Conservation (phyloP, 2,329 filamentous ascomycete species). For the Pseudocercospora pini-densiflorae region DNA sequence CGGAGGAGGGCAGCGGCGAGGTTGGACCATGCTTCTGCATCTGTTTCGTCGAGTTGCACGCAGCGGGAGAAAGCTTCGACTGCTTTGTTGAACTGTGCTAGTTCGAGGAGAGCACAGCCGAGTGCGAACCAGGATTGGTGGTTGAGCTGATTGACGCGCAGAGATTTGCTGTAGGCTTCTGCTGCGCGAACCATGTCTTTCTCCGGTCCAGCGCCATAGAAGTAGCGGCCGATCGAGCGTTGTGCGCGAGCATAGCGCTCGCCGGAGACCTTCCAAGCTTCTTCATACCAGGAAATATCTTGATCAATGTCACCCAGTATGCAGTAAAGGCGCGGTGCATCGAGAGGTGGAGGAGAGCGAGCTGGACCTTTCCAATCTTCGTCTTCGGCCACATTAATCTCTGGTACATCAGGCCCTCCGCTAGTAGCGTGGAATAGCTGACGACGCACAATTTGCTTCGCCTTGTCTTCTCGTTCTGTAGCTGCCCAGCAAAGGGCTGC, state of each 20-base stretch:
- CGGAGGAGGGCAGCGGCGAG: constrained; percentile 78
- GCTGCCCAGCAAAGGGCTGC: constrained; percentile 86
- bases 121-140: constrained; percentile 86
- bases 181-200: constrained; percentile 72
- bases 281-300: constrained; percentile 75
- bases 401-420: constrained; percentile 43
- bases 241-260: constrained; percentile 84
- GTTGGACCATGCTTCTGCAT: constrained; percentile 94
- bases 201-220: constrained; percentile 57
- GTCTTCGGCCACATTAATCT: constrained; percentile 41
- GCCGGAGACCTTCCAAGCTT: constrained; percentile 85
- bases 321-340: constrained; percentile 87
- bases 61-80: constrained; percentile 81
- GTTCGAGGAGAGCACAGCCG: constrained; percentile 82
- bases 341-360: constrained; percentile 71
- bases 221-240: constrained; percentile 80
- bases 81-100: constrained; percentile 76
- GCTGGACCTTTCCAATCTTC: constrained; percentile 69
- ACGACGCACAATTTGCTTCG: constrained; percentile 73
- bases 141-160: constrained; percentile 79
- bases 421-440: constrained; percentile 74
- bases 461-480: constrained; percentile 81
- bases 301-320: constrained; percentile 90
- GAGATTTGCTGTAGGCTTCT: constrained; percentile 76
- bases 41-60: constrained; percentile 83